Evolutionary conservation across 2,329 filamentous ascomycete species (phyloP), one percentile per base, ranked within the genome.

Genomic region (Phaeomoniella chlamydospora): DNA sequence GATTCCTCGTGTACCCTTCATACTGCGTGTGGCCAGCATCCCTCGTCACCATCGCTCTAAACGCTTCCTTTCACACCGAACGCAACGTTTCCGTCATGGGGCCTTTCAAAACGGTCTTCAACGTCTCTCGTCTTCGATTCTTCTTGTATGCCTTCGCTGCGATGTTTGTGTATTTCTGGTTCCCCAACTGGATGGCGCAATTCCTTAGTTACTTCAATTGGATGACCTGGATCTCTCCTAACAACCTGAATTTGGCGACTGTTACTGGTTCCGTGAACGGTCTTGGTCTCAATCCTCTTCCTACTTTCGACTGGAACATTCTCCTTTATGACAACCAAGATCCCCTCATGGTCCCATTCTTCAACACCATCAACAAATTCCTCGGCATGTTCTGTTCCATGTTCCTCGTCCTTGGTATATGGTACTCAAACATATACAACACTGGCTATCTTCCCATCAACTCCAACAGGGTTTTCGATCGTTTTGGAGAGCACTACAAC

Each of bases 371-470:
- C 37, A 62, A 61, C 41, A 39, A 47, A 3, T 49, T 56, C 15
- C 31, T 48, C 4, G 58, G 59, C 10, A 43, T 47, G 12, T 39
- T 54, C 29, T 15, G 55, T 29, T 16, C 49, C 26, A 46, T 45
- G 33, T 18, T 41, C 15, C 31, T 49, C 19, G 22, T 49, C 13
- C 40, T 46, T 33, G 38, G 39, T 37, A 34, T 53, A 9, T 48
- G 46, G 36, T 52, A 48, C 37, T 44, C 42, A 17, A 46, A 48
- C 29, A 39, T 37, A 5, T 62, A 52, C 41, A 57, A 56, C 42
- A 58, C 72, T 19, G 67, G 72, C 39, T 77, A 76, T 49, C 58
- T 81, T 37, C 74, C 75, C 2, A 67, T 80, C 15, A 66, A 74
- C 41, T 72, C 68, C 38, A 67, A 67, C 12, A 65, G 69, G 40